Conservation (phyloP, 495 filamentous ascomycete genomes). For the Penicillium canescens region DNA sequence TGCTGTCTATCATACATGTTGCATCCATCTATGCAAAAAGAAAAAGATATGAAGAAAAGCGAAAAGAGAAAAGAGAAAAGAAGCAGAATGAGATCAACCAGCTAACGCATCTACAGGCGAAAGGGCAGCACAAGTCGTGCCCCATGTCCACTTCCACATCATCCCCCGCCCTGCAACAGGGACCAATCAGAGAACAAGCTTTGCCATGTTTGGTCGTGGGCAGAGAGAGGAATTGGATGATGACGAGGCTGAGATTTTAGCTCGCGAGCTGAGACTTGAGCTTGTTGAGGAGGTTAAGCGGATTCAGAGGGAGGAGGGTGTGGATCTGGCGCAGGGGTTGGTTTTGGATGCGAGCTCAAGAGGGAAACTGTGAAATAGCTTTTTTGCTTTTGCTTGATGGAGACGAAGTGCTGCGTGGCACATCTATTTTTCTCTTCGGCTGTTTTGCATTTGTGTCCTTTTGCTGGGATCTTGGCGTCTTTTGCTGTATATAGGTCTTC, state of each 20-base stretch:
- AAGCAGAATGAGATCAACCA: neutral
- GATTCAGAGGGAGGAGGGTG: slow-evolving; percentile 39
- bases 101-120: slow-evolving; percentile 49
- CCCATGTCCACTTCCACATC: slow-evolving; percentile 90
- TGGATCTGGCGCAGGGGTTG: slow-evolving; percentile 36
- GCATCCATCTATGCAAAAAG: too few relatives aligned
- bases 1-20: too few relatives aligned
- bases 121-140: slow-evolving; percentile 84
- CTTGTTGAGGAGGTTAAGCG: slow-evolving; percentile 57
- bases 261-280: slow-evolving; percentile 59
- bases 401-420: neutral
- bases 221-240: slow-evolving; percentile 83
- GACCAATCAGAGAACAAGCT: slow-evolving; percentile 52
- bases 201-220: slow-evolving; percentile 81
- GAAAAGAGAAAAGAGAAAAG: too few relatives aligned
- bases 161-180: slow-evolving; percentile 64
- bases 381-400: too few relatives aligned
- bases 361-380: slow-evolving; percentile 25
- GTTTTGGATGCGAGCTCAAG: slow-evolving; percentile 12
- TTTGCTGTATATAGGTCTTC: neutral
- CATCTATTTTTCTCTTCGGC: neutral
- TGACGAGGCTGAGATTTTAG: slow-evolving; percentile 70
- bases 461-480: neutral
- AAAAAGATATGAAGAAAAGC: too few relatives aligned
- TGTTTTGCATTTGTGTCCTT: neutral